phyloP scores from a whole-genome alignment of 2,329 filamentous ascomycete genomes.

The Botrytis deweyae region DNA sequence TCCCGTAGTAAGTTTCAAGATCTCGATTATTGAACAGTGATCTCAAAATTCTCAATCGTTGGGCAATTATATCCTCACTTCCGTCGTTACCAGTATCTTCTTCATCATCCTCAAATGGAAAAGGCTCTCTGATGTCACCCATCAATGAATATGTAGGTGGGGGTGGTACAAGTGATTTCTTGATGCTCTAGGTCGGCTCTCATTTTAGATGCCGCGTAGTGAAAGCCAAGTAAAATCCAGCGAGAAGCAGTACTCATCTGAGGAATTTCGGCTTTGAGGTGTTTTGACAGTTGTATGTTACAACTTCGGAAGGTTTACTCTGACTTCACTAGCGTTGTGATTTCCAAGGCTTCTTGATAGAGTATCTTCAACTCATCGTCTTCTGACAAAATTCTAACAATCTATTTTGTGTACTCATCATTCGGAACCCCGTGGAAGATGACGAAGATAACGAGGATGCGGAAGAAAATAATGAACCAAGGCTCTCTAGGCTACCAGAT shows the following conservation, averaged over 20 bases:
- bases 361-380: not conserved
- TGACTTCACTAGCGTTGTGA: not conserved
- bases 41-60: too few relatives aligned
- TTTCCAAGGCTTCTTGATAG: not conserved
- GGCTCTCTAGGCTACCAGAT: not conserved
- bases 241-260: not conserved
- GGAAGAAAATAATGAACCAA: not conserved
- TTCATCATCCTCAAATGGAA: not conserved
- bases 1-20: too few relatives aligned
- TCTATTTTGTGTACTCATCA: not conserved
- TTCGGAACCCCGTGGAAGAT: not conserved
- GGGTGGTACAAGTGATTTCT: not conserved
- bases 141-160: not conserved
- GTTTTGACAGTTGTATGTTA: not conserved
- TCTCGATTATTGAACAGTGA: too few relatives aligned
- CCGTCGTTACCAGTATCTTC: too few relatives aligned
- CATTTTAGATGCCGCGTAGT: not conserved
- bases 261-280: not conserved
- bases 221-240: not conserved
- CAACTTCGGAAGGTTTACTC: not conserved
- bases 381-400: not conserved
- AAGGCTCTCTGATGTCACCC: not conserved
- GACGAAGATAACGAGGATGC: not conserved
- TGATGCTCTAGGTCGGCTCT: not conserved
- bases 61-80: too few relatives aligned